A percentile compares a stretch with the other conserved stretches of the same genome.
These are phyloP conservation scores for Penicillium polonicum DNA, from an alignment of 2,329 filamentous ascomycete species.

Conservation along the genomic window DNA sequence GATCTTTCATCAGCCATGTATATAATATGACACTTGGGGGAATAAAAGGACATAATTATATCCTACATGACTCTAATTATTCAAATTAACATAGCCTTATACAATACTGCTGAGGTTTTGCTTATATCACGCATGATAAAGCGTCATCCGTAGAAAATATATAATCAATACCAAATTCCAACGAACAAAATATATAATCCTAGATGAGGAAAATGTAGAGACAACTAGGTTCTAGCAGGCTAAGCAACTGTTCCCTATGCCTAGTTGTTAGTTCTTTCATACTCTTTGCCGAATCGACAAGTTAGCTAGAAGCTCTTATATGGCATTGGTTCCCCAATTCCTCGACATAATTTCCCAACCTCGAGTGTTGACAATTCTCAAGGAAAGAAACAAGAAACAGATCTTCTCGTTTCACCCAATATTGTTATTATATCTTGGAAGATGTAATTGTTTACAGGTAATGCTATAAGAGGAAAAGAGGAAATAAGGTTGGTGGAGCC, in stretches of 20 bases:
- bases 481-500: conserved; percentile 4
- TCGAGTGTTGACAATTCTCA: not conserved
- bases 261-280: not conserved
- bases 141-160: not conserved
- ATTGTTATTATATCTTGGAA: not conserved
- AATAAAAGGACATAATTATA: not conserved
- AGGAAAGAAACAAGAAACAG: not conserved
- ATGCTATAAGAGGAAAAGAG: not conserved
- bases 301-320: not conserved
- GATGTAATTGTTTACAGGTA: not conserved
- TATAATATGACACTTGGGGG: not conserved
- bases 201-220: not conserved
- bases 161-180: not conserved
- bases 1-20: not conserved
- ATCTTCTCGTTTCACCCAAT: not conserved
- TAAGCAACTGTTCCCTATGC: too few relatives aligned
- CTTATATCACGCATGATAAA: not conserved
- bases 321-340: not conserved
- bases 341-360: too few relatives aligned
- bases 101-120: not conserved
- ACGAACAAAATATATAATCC: not conserved
- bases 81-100: not conserved
- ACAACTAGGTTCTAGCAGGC: not conserved
- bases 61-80: too few relatives aligned
- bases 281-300: not conserved